Conservation (phyloP, 768 basidiomycete genomes). For the Lactarius evosmus region DNA sequence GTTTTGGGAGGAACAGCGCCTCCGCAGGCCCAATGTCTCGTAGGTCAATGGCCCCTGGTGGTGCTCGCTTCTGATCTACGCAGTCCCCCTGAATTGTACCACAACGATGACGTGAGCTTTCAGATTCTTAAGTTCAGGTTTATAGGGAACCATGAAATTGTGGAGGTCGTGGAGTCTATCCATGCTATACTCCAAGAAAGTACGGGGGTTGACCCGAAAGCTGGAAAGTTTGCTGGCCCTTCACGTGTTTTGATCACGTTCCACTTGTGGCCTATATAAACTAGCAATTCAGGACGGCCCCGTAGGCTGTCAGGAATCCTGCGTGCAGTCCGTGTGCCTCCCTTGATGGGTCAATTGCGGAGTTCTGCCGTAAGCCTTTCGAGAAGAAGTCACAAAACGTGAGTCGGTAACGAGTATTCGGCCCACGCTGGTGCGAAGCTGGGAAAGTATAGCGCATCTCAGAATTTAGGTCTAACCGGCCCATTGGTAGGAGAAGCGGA, state of each 20-base stretch:
- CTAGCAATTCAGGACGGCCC: no score
- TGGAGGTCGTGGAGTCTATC: slow-evolving; percentile 16
- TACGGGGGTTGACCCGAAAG: slow-evolving; percentile 12
- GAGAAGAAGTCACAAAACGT: no score
- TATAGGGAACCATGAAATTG: slow-evolving; percentile 10
- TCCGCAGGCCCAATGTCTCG: slow-evolving; percentile 9
- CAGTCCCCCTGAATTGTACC: slow-evolving; percentile 17
- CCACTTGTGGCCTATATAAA: neutral
- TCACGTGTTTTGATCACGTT: slow-evolving; percentile 9
- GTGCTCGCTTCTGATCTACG: neutral
- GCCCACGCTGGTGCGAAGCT: no score
- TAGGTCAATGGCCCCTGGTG: neutral
- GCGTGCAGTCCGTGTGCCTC: no score
- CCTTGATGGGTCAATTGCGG: no score
- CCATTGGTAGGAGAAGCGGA: no score
- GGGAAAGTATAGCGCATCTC: no score
- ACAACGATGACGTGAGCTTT: slow-evolving; percentile 8
- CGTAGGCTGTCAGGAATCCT: no score
- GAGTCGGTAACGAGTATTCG: no score
- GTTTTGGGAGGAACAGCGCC: slow-evolving; percentile 19
- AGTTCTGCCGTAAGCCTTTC: no score
- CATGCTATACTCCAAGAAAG: slow-evolving; percentile 20
- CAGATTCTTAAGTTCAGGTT: slow-evolving; percentile 14
- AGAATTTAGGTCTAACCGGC: no score
- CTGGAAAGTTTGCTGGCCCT: slow-evolving; percentile 1